Base-by-base conservation (phyloP, 192 early-diverging fungal species). In the Coemansia interrupta region DNA sequence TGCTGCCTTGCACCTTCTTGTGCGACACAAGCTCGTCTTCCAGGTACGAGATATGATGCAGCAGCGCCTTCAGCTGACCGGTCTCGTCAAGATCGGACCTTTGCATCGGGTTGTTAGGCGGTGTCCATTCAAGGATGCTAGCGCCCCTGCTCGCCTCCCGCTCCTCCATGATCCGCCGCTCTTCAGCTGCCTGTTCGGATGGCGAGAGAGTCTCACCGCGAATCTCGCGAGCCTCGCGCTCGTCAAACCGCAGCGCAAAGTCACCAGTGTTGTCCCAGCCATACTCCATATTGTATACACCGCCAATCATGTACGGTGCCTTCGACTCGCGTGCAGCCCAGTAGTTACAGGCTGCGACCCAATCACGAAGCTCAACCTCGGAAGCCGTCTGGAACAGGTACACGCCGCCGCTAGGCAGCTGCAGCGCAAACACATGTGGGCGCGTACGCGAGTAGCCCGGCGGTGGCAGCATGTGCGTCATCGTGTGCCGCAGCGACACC, bases 261-360 rank as follows among this genome's bases (percentile, higher is more conserved):
- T 75, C 78, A 24, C 78, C 78, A 2, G 72, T 80, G 56, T 80
- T 80, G 52, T 87, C 85, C 96, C 96, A 98, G 3, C 96, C 96
- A 58, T 92, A 96, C 59, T 98, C 96, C 73, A 90, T 85, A 58
- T 91, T 96, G 56, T 90, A 87, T 2, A 92, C 86, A 26, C 90
- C 91, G 38, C 95, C 94, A 8, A 82, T 65, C 65, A 97, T 71
- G 42, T 80, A 80, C 2, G 96, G 96, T 60, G 93, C 93, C 70
- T 90, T 93, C 55, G 89, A 92, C 44, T 86, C 87, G 23, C 93
- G 69, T 13, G 94, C 92, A 1, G 94, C 93, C 94, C 94, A 98
- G 64, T 89, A 92, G 72, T 97, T 98, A 61, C 94, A 90, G 5
- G 88, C 90, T 0, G 84, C 63, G 0, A 91, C 89, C 96, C 96